These are phyloP conservation scores for Linnemannia schmuckeri DNA, from an alignment of 192 early-diverging fungal species.

Conservation along the genomic window DNA sequence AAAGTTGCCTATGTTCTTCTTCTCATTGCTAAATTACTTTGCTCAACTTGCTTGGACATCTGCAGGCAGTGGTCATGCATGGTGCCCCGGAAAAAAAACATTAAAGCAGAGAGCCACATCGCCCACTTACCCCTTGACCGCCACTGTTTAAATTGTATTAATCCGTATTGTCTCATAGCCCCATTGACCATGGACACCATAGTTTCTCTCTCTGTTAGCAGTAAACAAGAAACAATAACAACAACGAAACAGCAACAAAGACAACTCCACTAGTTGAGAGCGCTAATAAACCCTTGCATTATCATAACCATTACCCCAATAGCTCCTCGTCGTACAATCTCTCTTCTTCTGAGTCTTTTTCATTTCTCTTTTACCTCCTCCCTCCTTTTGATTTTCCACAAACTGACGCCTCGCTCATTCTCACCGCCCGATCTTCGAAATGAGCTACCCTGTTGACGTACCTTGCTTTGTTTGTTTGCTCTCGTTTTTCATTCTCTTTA, in stretches of 20 bases:
- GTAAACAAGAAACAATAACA: no score
- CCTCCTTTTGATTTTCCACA: background rate
- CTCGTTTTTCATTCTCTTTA: no score
- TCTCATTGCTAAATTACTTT: background rate
- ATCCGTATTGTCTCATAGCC: no score
- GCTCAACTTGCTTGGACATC: background rate
- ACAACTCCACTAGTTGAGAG: background rate
- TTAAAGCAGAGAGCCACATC: no score
- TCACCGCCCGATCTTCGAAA: background rate
- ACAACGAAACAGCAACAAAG: background rate
- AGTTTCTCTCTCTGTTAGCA: no score
- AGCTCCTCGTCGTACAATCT: conserved; percentile 4
- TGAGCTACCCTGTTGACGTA: no score
- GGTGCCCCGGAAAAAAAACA: background rate
- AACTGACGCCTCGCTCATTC: background rate
- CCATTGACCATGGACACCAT: no score
- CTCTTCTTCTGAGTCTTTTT: background rate
- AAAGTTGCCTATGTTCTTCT: background rate
- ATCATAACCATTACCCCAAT: conserved; percentile 2
- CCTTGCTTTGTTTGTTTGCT: no score
- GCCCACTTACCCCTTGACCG: no score
- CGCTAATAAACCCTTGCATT: conserved; percentile 12
- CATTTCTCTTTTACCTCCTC: background rate
- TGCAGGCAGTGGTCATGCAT: background rate
- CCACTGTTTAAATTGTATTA: no score